Base-by-base conservation (phyloP, 768 basidiomycete species). In the Ephemerocybe angulata region DNA sequence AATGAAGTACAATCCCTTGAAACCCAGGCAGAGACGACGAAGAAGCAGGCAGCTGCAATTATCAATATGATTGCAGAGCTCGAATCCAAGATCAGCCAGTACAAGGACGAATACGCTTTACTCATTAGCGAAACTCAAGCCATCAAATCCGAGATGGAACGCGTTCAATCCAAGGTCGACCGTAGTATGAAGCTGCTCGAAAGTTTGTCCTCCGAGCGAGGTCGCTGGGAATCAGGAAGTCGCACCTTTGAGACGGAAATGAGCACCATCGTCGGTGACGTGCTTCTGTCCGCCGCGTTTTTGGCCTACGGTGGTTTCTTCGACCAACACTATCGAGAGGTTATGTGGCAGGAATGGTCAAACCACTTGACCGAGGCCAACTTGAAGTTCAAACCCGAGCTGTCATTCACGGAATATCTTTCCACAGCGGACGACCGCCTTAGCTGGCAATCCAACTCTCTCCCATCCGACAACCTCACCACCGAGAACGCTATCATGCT, bases 401-500 rank as follows among this genome's bases (percentile, higher is more conserved):
- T 98, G 4, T 91, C 93, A 0, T 83, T 98, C 62, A 86, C 93
- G 1, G 97, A 99, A 64, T 99, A 96, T 69, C 81, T 98, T 33
- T 98, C 97, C 4, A 95, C 96, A 2, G 94, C 95, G 1, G 97
- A 98, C 65, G 93, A 98, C 65, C 89, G 96, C 40, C 81, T 97
- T 58, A 85, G 81, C 62, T 99, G 95, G 97, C 93, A 96, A 70
- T 89, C 93, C 28, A 94, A 93, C 65, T 88, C 92, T 1, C 78
- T 98, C n/a, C 97, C 97, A 1, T 86, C 93, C 4, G 95, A 99
- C 70, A 94, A 90, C 58, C 77, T 99, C 42, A 98, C 93, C 60
- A 93, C 91, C 1, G 97, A 98, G 74, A 99, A 99, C 66, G 97
- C 97, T n/a, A 94, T 98, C 71, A 98, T 98, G 93, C 84, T 99